These are phyloP conservation scores for Ceratobasidium sp. DNA, from an alignment of 1,284 basidiomycete species.

Conservation along the genomic window DNA sequence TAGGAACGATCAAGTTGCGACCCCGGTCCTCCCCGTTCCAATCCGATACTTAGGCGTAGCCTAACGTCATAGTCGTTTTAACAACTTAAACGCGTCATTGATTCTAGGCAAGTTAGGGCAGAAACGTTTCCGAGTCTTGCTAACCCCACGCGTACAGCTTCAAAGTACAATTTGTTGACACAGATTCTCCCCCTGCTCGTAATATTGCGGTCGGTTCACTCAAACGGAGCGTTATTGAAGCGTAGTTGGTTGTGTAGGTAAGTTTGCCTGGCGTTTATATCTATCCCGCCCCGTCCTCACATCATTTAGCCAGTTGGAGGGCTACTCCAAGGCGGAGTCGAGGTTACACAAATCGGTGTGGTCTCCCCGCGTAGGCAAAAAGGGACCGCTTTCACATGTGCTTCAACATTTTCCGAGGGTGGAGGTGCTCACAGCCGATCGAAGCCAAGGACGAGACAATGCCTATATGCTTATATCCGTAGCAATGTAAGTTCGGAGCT, in stretches of 20 bases:
- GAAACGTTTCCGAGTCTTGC: not conserved
- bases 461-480: constrained; percentile 94
- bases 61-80: constrained; percentile 13
- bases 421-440: constrained; percentile 95
- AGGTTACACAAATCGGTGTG: constrained; percentile 81
- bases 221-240: constrained; percentile 90
- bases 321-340: constrained; percentile 75
- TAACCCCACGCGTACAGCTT: constrained; percentile 63
- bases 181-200: constrained; percentile 79
- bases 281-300: not conserved
- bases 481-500: constrained; percentile 68
- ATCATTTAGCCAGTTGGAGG: constrained; percentile 61
- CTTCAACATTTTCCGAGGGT: constrained; percentile 69
- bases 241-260: constrained; percentile 62
- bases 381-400: constrained; percentile 82
- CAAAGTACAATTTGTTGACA: constrained; percentile 94
- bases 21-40: constrained; percentile 71
- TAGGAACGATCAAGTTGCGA: constrained; percentile 79
- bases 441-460: constrained; percentile 96
- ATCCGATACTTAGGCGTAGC: constrained; percentile 58
- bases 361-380: constrained; percentile 95
- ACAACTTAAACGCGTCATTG: constrained; percentile 61
- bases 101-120: constrained; percentile 67
- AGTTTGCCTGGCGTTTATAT: constrained; percentile 45
- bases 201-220: constrained; percentile 90